These are phyloP conservation scores for Cotoneaster glaucophyllus DNA, from an alignment of 306 rosid genomes.

Conservation along the genomic window DNA sequence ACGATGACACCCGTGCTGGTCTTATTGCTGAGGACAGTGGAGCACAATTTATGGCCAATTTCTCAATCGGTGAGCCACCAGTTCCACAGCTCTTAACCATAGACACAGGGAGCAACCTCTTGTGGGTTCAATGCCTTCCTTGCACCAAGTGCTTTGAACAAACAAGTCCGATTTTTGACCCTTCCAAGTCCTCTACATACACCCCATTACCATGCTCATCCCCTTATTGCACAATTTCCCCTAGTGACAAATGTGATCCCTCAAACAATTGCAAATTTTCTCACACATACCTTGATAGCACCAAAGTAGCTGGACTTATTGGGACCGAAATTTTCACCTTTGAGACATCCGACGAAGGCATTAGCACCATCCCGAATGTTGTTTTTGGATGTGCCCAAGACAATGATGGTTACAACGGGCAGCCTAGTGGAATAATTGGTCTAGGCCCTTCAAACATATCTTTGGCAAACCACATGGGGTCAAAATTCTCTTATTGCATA, in stretches of 20 bases:
- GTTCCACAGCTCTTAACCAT: constrained; percentile 27
- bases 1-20: background rate
- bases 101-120: constrained; percentile 31
- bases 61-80: constrained; percentile 48
- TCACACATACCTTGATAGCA: constrained; percentile 10
- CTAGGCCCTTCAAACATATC: constrained; percentile 12
- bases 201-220: background rate
- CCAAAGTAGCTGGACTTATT: constrained; percentile 12
- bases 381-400: constrained; percentile 31
- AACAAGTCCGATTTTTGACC: constrained; percentile 16
- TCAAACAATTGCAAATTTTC: background rate
- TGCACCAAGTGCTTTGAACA: constrained; percentile 27
- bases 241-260: background rate
- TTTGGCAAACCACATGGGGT: constrained; percentile 26
- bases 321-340: constrained; percentile 24
- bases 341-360: constrained; percentile 35
- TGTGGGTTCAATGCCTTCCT: constrained; percentile 47
- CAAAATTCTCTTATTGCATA: constrained; percentile 38
- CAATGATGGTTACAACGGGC: background rate
- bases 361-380: background rate
- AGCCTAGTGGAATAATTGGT: constrained; percentile 33
- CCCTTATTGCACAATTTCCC: background rate
- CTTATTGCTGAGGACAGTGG: constrained; percentile 6
- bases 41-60: constrained; percentile 17
- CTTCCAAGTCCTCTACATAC: constrained; percentile 32